Base-by-base conservation (phyloP, 2,329 filamentous ascomycete species). In the Nigrospora sphaerica region DNA sequence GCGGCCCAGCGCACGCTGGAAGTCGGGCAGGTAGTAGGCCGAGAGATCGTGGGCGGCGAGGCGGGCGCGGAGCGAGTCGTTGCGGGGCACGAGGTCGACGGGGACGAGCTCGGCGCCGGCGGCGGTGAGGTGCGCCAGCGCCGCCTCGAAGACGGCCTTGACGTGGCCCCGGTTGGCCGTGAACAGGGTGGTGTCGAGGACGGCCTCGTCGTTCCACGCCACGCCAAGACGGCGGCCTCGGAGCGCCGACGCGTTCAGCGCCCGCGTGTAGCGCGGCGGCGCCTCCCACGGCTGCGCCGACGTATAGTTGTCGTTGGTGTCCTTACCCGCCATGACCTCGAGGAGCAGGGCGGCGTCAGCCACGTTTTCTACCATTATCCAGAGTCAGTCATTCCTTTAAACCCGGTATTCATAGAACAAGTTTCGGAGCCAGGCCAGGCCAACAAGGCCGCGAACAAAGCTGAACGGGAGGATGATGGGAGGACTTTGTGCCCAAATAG, bases 141-240 rank as follows among this genome's bases (percentile, higher is more conserved):
- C 51, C n/a, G 39, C 42, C 28, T 53, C 45, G 39, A 54, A 55
- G 12, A 51, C 40, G 12, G 33, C 32, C 39, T 44, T 45, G 17
- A 48, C 45, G 11, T 42, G 42, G 5, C 44, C 14, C 34, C 42
- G 32, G 33, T 50, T 53, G 14, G 18, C 37, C 7, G 33, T 37
- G 23, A 46, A 32, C 12, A 17, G 10, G 16, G 45, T 19, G 18
- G 23, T 17, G 16, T 33, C 16, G 10, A 14, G 2, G 33, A 32
- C n/a, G 7, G 9, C 42, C 33, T 51, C 37, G 11, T 47, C 42
- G n/a, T 43, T 42, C 52, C 52, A 54, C 19, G 38, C n/a, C 9
- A 84, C 68, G 4, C 79, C 81, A 35, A 84, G 79, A 13, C 78
- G 69, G 41, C 74, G 75, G 12, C 75, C 77, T 28, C 62, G 49